Evolutionary conservation across 1,139 yeast species (phyloP).

Genomic region (Magnusiomyces suaveolens): DNA sequence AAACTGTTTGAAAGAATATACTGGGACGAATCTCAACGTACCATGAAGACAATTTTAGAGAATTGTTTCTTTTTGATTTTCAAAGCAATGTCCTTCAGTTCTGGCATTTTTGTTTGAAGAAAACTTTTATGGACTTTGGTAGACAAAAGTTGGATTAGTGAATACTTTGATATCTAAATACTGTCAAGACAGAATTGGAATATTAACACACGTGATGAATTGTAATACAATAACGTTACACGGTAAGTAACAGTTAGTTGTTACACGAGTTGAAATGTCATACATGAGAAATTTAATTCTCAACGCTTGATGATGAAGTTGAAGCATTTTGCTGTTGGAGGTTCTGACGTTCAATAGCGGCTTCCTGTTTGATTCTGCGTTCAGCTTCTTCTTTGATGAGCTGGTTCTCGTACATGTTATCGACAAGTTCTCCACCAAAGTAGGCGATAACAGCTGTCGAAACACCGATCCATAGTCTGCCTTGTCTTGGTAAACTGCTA

Average conservation of each 20-base stretch:
- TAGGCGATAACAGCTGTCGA: conserved; percentile 47
- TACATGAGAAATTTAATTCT: background rate
- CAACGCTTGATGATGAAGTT: background rate
- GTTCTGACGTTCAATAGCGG: conserved; percentile 18
- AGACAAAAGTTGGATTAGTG: background rate
- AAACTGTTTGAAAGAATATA: too few relatives aligned
- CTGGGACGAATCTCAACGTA: too few relatives aligned
- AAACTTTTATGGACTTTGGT: background rate
- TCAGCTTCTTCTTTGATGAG: conserved; percentile 38
- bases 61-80: conserved; percentile 23
- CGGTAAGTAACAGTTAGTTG: too few relatives aligned
- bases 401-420: conserved; percentile 41
- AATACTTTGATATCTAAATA: too few relatives aligned
- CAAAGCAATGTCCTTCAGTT: conserved; percentile 23
- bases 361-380: conserved; percentile 16
- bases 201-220: too few relatives aligned
- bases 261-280: too few relatives aligned
- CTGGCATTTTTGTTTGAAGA: background rate
- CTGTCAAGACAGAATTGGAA: too few relatives aligned
- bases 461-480: conserved; percentile 44
- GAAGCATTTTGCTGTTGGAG: background rate
- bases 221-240: background rate
- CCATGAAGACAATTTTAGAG: conserved; percentile 32
- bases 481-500: conserved; percentile 43
- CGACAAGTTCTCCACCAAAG: conserved; percentile 42